A percentile compares a stretch with the other conserved stretches of the same genome.
Evolutionary conservation across 306 rosid species (phyloP).

Genomic region (Begonia masoniana): DNA sequence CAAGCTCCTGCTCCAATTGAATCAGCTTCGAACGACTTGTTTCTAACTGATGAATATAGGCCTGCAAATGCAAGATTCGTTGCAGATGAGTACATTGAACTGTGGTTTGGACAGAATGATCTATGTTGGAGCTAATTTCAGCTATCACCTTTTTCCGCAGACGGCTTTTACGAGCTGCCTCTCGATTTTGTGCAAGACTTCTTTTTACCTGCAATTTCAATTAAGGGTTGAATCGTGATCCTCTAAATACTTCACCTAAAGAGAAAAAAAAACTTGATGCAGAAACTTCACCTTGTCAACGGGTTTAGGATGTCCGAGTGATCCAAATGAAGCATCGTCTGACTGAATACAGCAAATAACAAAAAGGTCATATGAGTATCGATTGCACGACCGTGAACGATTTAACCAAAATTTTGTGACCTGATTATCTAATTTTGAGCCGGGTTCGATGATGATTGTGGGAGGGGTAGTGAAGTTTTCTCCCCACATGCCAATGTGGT

Average conservation of each 20-base stretch:
- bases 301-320: conserved; percentile 26
- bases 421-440: conserved; percentile 45
- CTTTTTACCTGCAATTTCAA: conserved; percentile 58
- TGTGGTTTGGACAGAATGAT: conserved; percentile 2
- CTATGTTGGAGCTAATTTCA: no score
- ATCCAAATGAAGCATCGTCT: conserved; percentile 36
- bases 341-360: conserved; percentile 18
- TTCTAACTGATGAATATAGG: conserved; percentile 85
- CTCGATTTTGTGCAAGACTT: conserved; percentile 94
- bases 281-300: conserved; percentile 34
- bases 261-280: no score
- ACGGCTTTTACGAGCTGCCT: conserved; percentile 98
- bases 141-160: conserved; percentile 62
- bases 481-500: conserved; percentile 76
- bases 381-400: neutral
- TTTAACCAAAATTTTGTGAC: conserved; percentile 14
- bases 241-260: no score
- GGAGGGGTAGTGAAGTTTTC: conserved; percentile 49
- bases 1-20: conserved; percentile 76
- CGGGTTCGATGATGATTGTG: conserved; percentile 33
- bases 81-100: conserved; percentile 10
- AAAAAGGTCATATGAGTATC: conserved; percentile 3
- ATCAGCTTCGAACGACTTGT: conserved; percentile 65
- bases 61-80: conserved; percentile 38
- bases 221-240: no score